Conservation (phyloP, 2,329 filamentous ascomycete genomes). For the Aspergillus sp. region DNA sequence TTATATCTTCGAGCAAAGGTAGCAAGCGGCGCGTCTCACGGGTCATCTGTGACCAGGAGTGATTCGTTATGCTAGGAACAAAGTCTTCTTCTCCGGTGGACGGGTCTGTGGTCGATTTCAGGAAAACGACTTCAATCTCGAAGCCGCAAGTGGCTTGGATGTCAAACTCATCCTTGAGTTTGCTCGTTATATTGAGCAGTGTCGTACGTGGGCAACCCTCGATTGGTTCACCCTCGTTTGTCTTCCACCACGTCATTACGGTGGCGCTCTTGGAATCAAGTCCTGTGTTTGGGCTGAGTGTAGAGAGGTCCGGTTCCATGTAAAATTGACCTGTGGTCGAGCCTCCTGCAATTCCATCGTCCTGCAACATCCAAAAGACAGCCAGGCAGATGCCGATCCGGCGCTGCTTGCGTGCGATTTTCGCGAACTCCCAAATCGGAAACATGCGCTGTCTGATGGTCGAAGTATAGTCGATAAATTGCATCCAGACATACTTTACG, state of each 20-base stretch:
- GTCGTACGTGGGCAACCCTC: constrained; percentile 66
- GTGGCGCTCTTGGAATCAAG: constrained; percentile 60
- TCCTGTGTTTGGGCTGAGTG: constrained; percentile 59
- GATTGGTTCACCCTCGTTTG: constrained; percentile 54
- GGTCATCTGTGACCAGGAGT: constrained; percentile 70
- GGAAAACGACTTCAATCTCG: constrained; percentile 76
- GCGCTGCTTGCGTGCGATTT: constrained; percentile 47
- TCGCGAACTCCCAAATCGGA: constrained; percentile 59
- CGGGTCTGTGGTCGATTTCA: constrained; percentile 49
- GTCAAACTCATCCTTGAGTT: constrained; percentile 53
- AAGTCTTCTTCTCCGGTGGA: constrained; percentile 30
- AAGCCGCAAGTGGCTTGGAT: constrained; percentile 70
- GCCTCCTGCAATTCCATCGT: constrained; percentile 58
- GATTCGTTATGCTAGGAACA: constrained; percentile 58
- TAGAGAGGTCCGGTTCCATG: constrained; percentile 65
- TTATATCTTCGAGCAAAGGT: constrained; percentile 65
- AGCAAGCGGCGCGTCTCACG: constrained; percentile 59
- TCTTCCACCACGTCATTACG: constrained; percentile 66
- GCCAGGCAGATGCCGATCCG: constrained; percentile 65
- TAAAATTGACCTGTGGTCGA: constrained; percentile 65
- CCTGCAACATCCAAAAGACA: constrained; percentile 66
- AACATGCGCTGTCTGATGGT: constrained; percentile 66
- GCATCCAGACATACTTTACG: constrained; percentile 68
- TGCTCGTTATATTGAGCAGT: constrained; percentile 56
- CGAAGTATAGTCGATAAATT: constrained; percentile 78